A percentile compares a stretch with the other conserved stretches of the same genome.
These are phyloP conservation scores for Fusarium dimerum DNA, from an alignment of 2,329 filamentous ascomycete genomes.

Conservation along the genomic window DNA sequence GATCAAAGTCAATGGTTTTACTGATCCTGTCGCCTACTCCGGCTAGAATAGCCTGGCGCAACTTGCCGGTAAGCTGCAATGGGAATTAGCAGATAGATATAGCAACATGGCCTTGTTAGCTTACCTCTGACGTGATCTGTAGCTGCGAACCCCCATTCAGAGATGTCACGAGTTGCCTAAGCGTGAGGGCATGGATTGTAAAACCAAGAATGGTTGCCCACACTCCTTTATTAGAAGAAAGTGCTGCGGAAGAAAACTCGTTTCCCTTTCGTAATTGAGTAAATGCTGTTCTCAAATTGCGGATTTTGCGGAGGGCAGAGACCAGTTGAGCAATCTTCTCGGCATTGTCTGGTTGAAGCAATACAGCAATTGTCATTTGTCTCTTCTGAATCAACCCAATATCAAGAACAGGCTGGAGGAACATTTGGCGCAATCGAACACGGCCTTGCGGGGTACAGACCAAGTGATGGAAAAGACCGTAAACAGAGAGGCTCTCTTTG, in stretches of 20 bases:
- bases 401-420: conserved; percentile 76
- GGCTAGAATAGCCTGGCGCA: conserved; percentile 61
- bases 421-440: conserved; percentile 70
- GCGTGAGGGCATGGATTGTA: conserved; percentile 67
- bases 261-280: conserved; percentile 76
- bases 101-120: conserved; percentile 34
- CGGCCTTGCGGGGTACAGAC: conserved; percentile 80
- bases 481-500: conserved; percentile 83
- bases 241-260: conserved; percentile 49
- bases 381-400: conserved; percentile 68
- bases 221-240: conserved; percentile 62
- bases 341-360: conserved; percentile 69
- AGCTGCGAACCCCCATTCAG: conserved; percentile 20
- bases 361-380: conserved; percentile 66
- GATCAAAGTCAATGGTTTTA: conserved; percentile 77
- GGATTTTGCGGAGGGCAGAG: conserved; percentile 67
- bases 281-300: conserved; percentile 72
- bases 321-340: conserved; percentile 55
- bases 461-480: conserved; percentile 76
- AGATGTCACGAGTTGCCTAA: conserved; percentile 59
- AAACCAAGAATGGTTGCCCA: conserved; percentile 78
- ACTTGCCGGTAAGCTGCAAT: conserved; percentile 51
- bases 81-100: conserved; percentile 31
- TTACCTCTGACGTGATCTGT: conserved; percentile 40
- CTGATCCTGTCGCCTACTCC: conserved; percentile 71